Conservation (phyloP, 2,329 filamentous ascomycete species). For the Bipolaris cookei region DNA sequence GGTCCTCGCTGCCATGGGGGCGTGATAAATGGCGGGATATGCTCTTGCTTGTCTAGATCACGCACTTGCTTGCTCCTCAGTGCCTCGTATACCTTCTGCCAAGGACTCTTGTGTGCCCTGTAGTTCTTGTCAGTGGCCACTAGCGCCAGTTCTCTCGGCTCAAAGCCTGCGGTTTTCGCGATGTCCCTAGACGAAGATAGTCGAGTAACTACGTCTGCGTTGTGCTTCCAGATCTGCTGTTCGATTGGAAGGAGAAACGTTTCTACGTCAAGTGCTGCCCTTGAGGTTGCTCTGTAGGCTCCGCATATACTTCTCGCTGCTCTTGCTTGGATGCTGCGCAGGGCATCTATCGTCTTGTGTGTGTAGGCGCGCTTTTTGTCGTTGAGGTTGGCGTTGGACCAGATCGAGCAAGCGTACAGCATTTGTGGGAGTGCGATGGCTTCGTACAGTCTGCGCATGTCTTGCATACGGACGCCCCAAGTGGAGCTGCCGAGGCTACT, state of each 20-base stretch:
- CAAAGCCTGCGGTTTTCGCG: too few relatives aligned
- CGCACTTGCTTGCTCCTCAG: constrained; percentile 14
- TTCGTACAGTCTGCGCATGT: constrained; percentile 35
- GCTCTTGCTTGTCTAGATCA: constrained; percentile 17
- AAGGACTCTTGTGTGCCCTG: constrained; percentile 12
- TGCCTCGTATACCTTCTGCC: constrained; percentile 19
- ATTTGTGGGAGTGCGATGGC: constrained; percentile 39
- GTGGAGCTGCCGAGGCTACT: constrained; percentile 20
- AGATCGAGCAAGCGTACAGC: constrained; percentile 39
- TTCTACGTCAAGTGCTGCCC: constrained; percentile 22
- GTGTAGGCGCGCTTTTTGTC: too few relatives aligned
- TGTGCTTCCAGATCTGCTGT: too few relatives aligned
- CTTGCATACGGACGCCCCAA: constrained; percentile 22
- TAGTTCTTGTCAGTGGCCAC: constrained; percentile 6
- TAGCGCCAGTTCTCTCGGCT: too few relatives aligned
- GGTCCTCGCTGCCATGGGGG: constrained; percentile 18
- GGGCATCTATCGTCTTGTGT: constrained; percentile 20
- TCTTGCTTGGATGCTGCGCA: constrained; percentile 28
- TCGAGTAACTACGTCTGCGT: too few relatives aligned
- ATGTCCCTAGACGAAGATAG: too few relatives aligned
- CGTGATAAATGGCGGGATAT: constrained; percentile 22
- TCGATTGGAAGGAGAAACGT: constrained; percentile 9
- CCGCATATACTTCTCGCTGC: constrained; percentile 28
- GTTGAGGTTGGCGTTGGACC: constrained; percentile 23
- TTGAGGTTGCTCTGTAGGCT: constrained; percentile 31